A percentile compares a stretch with the other conserved stretches of the same genome.
Conservation (phyloP, 2,329 filamentous ascomycete species). For the Paradendryphiella salina region DNA sequence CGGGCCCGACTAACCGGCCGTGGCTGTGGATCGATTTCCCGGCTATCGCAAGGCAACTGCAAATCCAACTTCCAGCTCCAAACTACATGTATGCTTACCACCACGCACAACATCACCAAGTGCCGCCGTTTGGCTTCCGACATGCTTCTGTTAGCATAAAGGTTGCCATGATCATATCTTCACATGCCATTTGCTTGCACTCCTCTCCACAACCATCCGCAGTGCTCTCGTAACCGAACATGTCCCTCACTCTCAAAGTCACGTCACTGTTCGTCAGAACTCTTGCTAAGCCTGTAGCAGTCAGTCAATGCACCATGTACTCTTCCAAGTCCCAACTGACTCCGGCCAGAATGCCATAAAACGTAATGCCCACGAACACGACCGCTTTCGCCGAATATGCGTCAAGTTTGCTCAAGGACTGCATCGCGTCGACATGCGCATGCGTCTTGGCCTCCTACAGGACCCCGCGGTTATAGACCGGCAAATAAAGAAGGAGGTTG, state of each 20-base stretch:
- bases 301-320: conserved; percentile 43
- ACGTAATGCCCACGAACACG: conserved; percentile 68
- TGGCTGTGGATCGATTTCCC: conserved; percentile 22
- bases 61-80: conserved; percentile 13
- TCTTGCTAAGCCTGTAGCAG: conserved; percentile 68
- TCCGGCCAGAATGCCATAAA: conserved; percentile 65
- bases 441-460: conserved; percentile 66
- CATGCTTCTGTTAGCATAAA: background rate
- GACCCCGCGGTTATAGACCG: conserved; percentile 60
- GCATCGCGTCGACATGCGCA: conserved; percentile 69
- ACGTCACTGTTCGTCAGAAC: conserved; percentile 67
- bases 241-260: conserved; percentile 69
- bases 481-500: conserved; percentile 58
- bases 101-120: background rate
- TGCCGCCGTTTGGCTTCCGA: background rate
- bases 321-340: conserved; percentile 6
- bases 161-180: conserved; percentile 11
- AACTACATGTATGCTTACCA: conserved; percentile 1
- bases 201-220: conserved; percentile 1
- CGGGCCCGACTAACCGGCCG: conserved; percentile 15
- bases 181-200: conserved; percentile 11
- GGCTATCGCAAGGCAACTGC: conserved; percentile 28
- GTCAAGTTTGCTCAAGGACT: conserved; percentile 65
- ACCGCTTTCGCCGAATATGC: conserved; percentile 64
- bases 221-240: conserved; percentile 37